Conservation (phyloP, 257 asterid species). For the Perilla frutescens region DNA sequence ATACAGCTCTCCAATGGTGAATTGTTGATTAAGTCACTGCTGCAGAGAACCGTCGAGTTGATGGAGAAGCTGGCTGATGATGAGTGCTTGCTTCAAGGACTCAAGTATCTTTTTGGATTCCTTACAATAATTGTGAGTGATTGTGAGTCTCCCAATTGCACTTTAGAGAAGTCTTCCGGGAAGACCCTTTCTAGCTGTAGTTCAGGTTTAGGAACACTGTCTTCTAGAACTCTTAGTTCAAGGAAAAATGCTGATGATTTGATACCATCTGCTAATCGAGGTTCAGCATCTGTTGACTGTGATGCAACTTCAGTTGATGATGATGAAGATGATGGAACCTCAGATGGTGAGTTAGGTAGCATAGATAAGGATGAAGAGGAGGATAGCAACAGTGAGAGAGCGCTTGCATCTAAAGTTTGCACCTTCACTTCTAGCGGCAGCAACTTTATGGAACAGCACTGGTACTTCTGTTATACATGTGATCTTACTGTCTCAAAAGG, state of each 20-base stretch:
- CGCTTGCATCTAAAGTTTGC: constrained; percentile 95
- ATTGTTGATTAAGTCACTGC: constrained; percentile 60
- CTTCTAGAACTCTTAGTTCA: constrained; percentile 70
- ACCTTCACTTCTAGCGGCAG: constrained; percentile 99
- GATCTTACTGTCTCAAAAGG: constrained; percentile 98
- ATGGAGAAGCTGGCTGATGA: constrained; percentile 77
- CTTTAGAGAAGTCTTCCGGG: constrained; percentile 58
- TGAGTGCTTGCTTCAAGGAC: constrained; percentile 77
- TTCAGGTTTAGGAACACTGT: constrained; percentile 59
- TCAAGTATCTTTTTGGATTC: constrained; percentile 80
- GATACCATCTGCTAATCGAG: constrained; percentile 76
- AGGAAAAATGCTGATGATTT: constrained; percentile 70
- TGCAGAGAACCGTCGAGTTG: constrained; percentile 66
- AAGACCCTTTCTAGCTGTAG: constrained; percentile 57
- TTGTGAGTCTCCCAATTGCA: constrained; percentile 61
- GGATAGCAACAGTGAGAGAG: constrained; percentile 85
- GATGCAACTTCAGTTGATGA: constrained; percentile 98
- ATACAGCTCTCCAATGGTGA: constrained; percentile 84
- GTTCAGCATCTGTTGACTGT: constrained; percentile 75
- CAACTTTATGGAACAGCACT: constrained; percentile 99
- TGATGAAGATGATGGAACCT: constrained; percentile 99
- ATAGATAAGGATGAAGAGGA: constrained; percentile 96
- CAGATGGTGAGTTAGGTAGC: constrained; percentile 97
- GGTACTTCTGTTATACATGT: constrained; percentile 99
- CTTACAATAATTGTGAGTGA: constrained; percentile 63